phyloP scores from a whole-genome alignment of 768 basidiomycete genomes.

The Holtermanniella nyarrowii region DNA sequence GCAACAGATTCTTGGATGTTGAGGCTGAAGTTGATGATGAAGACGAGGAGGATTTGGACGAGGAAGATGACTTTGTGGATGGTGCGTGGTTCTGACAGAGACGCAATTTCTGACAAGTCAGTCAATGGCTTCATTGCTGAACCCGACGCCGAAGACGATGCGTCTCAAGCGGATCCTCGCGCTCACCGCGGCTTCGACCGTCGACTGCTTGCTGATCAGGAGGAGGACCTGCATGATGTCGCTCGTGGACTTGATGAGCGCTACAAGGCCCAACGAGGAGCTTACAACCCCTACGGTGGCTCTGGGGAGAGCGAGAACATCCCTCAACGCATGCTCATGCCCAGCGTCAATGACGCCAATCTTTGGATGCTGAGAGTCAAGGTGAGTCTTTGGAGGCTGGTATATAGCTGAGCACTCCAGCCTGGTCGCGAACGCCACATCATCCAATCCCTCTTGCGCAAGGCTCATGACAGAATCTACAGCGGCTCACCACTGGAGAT shows the following conservation, averaged over 20 bases:
- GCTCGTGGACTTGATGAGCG: conserved; percentile 71
- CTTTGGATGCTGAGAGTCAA: conserved; percentile 93
- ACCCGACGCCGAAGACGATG: conserved; percentile 21
- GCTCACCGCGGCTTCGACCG: conserved; percentile 50
- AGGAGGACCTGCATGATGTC: conserved; percentile 71
- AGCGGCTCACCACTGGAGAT: conserved; percentile 70
- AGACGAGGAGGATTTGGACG: conserved; percentile 81
- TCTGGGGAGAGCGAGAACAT: conserved; percentile 87
- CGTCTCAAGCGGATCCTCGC: conserved; percentile 26
- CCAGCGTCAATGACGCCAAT: conserved; percentile 87
- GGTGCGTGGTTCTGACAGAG: conserved; percentile 17
- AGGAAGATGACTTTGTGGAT: conserved; percentile 43
- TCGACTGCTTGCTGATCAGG: conserved; percentile 51
- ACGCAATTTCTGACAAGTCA: conserved; percentile 1
- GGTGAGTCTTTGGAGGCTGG: conserved; percentile 45
- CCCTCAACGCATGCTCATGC: conserved; percentile 89
- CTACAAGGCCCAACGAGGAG: conserved; percentile 48
- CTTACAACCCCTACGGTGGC: conserved; percentile 55
- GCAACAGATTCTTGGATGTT: conserved; percentile 83
- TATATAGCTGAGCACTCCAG: conserved; percentile 43
- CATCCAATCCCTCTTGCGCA: conserved; percentile 88
- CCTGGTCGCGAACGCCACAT: conserved; percentile 86
- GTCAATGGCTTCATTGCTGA: conserved; percentile 44
- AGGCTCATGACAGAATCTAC: conserved; percentile 74
- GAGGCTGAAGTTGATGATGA: conserved; percentile 95